Evolutionary conservation across 2,329 filamentous ascomycete species (phyloP).

Genomic region (Trichoderma brevicompactum): DNA sequence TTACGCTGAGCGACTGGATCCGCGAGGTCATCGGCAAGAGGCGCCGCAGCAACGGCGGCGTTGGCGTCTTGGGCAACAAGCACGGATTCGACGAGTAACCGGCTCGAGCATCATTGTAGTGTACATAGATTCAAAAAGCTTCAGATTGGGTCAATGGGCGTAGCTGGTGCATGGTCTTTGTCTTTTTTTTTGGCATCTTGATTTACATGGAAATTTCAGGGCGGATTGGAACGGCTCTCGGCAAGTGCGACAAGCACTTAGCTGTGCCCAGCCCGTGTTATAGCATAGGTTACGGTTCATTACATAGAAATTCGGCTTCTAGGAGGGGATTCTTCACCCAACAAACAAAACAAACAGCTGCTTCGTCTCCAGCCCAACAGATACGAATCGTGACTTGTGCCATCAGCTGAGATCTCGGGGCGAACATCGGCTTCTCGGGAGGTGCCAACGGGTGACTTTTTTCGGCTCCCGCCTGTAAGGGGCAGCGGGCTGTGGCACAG

Average conservation of each 20-base stretch:
- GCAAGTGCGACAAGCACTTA: too few relatives aligned
- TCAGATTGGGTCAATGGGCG: constrained; percentile 8
- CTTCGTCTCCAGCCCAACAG: too few relatives aligned
- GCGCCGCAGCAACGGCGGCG: constrained; percentile 49
- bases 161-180: not conserved
- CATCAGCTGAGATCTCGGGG: constrained; percentile 1
- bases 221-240: not conserved
- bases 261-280: not conserved
- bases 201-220: not conserved
- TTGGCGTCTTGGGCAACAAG: constrained; percentile 58
- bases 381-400: too few relatives aligned
- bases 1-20: constrained; percentile 80
- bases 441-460: not conserved
- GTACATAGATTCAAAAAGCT: constrained; percentile 9
- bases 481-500: not conserved
- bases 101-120: not conserved
- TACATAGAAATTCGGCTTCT: too few relatives aligned
- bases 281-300: not conserved
- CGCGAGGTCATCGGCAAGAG: constrained; percentile 58
- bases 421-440: not conserved
- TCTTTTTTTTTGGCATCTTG: not conserved
- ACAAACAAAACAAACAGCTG: not conserved
- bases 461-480: constrained; percentile 13
- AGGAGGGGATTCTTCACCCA: too few relatives aligned
- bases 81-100: constrained; percentile 38